Conservation (phyloP, 352 stramenopile genomes). For the Phytopythium boreale region DNA sequence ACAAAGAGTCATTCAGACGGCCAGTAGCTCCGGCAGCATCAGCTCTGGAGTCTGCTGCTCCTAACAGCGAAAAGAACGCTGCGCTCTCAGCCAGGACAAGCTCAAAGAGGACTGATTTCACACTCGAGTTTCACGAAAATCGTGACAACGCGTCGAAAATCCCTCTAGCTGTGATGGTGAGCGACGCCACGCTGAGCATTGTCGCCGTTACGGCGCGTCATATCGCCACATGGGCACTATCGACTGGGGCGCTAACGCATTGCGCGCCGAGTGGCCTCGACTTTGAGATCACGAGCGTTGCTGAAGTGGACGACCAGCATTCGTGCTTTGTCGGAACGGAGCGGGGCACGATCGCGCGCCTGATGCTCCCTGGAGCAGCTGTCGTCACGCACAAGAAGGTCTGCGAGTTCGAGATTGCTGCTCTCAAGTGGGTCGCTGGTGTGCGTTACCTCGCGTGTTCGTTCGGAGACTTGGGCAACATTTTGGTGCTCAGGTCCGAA, state of each 20-base stretch:
- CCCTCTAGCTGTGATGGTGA: conserved; percentile 30
- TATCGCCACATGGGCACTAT: conserved; percentile 25
- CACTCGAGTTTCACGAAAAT: conserved; percentile 1
- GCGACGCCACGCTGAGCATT: conserved; percentile 22
- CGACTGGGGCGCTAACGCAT: conserved; percentile 19
- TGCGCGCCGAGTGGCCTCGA: conserved; percentile 17
- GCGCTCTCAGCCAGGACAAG: too few species aligned
- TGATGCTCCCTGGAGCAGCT: conserved; percentile 30
- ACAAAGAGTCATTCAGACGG: not conserved
- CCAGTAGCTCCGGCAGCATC: not conserved
- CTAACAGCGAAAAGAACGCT: not conserved
- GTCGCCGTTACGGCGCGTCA: conserved; percentile 27
- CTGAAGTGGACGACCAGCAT: conserved; percentile 29
- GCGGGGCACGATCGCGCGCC: conserved; percentile 29
- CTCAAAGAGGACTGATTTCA: not conserved
- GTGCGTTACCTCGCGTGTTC: conserved; percentile 25
- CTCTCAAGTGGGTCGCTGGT: conserved; percentile 14
- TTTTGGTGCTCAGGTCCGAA: conserved; percentile 29
- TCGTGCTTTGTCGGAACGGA: conserved; percentile 46
- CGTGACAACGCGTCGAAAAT: not conserved
- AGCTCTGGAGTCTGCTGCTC: not conserved
- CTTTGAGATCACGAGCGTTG: conserved; percentile 29
- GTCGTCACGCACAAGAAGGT: conserved; percentile 28
- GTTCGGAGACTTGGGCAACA: conserved; percentile 23
- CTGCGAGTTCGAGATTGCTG: conserved; percentile 21